phyloP scores from a whole-genome alignment of 2,329 filamentous ascomycete species.

The Xylaria sp. region DNA sequence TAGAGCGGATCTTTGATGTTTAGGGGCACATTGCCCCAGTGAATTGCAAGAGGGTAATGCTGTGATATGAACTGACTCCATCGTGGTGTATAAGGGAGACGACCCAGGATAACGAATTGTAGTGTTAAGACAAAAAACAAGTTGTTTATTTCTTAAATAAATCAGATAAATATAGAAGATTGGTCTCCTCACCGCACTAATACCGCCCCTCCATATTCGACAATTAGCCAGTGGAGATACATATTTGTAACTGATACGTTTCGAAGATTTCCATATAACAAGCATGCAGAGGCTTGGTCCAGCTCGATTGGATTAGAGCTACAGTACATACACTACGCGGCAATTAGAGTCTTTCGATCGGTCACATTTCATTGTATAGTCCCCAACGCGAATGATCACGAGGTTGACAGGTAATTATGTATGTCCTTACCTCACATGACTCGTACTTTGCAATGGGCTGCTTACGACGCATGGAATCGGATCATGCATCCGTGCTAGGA shows the following conservation, averaged over 20 bases:
- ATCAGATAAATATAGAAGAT: too few relatives aligned
- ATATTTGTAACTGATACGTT: too few relatives aligned
- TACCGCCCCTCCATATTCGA: too few relatives aligned
- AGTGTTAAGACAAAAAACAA: not conserved
- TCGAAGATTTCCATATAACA: not conserved
- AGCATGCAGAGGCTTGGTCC: not conserved
- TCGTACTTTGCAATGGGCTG: not conserved
- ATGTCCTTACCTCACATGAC: constrained; percentile 6
- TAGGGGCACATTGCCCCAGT: not conserved
- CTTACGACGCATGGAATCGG: not conserved
- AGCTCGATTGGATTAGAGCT: not conserved
- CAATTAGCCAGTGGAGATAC: too few relatives aligned
- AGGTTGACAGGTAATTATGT: not conserved
- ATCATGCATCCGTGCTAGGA: not conserved
- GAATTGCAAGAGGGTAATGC: constrained; percentile 1
- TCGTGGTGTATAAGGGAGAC: not conserved
- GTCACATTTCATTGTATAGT: not conserved
- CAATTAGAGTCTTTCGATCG: not conserved
- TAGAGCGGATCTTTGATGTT: constrained; percentile 4
- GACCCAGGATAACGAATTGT: not conserved
- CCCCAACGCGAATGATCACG: constrained; percentile 2
- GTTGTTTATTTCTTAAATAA: too few relatives aligned
- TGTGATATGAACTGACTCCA: constrained; percentile 6
- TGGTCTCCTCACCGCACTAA: too few relatives aligned
- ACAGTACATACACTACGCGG: not conserved